A percentile compares a stretch with the other conserved stretches of the same genome.
These are phyloP conservation scores for Ambrosia trifida DNA, from an alignment of 129 eudicot species.

Conservation along the genomic window DNA sequence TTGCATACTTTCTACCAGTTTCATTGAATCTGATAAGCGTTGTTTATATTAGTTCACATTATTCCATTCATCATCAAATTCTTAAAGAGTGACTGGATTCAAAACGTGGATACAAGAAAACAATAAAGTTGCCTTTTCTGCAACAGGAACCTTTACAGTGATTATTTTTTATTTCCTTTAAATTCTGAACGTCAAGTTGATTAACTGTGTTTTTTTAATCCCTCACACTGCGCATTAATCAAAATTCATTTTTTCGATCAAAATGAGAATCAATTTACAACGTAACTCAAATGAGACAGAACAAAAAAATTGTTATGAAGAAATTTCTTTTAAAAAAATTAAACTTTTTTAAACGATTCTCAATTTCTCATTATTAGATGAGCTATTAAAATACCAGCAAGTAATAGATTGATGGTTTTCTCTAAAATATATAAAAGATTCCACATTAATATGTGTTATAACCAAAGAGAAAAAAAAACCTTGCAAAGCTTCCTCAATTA, in stretches of 20 bases:
- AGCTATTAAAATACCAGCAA: not conserved
- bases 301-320: not conserved
- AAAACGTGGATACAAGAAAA: not conserved
- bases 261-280: not conserved
- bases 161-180: not conserved
- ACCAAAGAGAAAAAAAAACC: conserved; percentile 24
- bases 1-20: conserved; percentile 5
- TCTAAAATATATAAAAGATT: conserved; percentile 5
- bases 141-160: not conserved
- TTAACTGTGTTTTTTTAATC: not conserved
- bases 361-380: not conserved
- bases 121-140: too few relatives aligned
- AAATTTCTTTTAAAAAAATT: not conserved
- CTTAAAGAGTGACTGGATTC: not conserved
- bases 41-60: not conserved
- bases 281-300: not conserved
- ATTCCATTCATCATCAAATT: not conserved
- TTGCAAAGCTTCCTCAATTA: conserved; percentile 82
- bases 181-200: not conserved
- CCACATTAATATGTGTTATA: not conserved
- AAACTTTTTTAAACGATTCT: too few relatives aligned
- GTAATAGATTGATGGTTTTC: not conserved
- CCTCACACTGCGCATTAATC: not conserved
- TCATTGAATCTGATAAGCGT: not conserved
- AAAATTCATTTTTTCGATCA: not conserved